Conservation (phyloP, 495 filamentous ascomycete species). For the Daldinia bambusicola region DNA sequence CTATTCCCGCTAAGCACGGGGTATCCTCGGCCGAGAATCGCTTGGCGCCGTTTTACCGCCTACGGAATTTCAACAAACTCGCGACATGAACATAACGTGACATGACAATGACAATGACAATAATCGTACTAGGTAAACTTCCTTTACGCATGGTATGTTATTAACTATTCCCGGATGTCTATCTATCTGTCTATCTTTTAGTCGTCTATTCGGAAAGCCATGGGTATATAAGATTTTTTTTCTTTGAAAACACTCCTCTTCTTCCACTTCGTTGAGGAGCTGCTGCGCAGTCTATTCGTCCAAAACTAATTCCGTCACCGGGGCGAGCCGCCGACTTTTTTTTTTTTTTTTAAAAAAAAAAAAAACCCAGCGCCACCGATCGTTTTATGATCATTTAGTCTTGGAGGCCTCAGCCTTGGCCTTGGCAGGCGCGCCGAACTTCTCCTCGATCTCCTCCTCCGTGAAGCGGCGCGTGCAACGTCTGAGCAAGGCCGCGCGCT, state of each 20-base stretch:
- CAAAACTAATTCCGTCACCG: background rate
- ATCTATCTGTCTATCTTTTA: too few species aligned
- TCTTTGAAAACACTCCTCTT: background rate
- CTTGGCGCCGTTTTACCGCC: background rate
- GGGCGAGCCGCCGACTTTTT: too few species aligned
- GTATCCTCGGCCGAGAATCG: background rate
- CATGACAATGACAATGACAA: too few species aligned
- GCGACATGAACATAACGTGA: too few species aligned
- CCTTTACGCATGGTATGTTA: too few species aligned
- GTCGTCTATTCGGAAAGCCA: background rate
- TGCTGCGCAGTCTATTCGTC: too few species aligned
- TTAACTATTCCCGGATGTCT: too few species aligned
- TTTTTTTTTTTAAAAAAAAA: too few species aligned
- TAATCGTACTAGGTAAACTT: too few species aligned
- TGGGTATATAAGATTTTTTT: background rate
- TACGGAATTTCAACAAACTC: too few species aligned
- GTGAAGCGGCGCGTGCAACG: constrained; percentile 69
- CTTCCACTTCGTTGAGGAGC: background rate
- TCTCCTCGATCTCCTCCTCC: constrained; percentile 65
- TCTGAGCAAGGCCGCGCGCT: constrained; percentile 70
- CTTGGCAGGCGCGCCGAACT: constrained; percentile 42
- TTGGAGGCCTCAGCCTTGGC: constrained; percentile 2
- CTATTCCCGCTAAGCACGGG: too few species aligned
- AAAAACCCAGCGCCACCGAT: background rate
- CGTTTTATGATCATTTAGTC: constrained; percentile 21